Evolutionary conservation across 2,329 filamentous ascomycete genomes (phyloP).

Genomic region (Cyphellophora europaea): DNA sequence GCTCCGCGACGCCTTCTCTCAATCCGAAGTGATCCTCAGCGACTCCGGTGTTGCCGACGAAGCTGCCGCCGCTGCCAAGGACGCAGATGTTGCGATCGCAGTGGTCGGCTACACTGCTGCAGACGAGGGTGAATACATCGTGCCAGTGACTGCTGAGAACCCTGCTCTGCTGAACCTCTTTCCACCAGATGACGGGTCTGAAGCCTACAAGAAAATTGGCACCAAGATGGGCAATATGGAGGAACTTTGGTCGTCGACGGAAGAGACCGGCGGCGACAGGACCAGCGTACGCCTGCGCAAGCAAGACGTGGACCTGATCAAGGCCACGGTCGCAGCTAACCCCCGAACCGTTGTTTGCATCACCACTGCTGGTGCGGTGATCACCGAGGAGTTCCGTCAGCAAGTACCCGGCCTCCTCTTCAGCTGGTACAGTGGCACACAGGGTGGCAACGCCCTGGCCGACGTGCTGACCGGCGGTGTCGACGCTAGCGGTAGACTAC

Average conservation of each 20-base stretch:
- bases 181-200: too few species aligned
- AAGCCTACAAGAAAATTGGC: too few species aligned
- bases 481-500: constrained; percentile 57
- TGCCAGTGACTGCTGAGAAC: too few species aligned
- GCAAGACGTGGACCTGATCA: constrained; percentile 57
- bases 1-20: constrained; percentile 57
- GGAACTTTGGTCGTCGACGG: too few species aligned
- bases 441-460: constrained; percentile 58
- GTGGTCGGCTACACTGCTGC: constrained; percentile 68
- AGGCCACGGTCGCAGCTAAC: constrained; percentile 57
- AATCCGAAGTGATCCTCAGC: constrained; percentile 66
- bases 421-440: constrained; percentile 65
- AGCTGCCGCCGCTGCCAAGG: constrained; percentile 55
- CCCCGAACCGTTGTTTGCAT: constrained; percentile 57
- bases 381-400: constrained; percentile 65
- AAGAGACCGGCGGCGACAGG: constrained; percentile 63
- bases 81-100: constrained; percentile 62
- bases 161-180: too few species aligned
- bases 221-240: too few species aligned
- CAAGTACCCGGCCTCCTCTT: constrained; percentile 58
- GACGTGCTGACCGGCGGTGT: constrained; percentile 56
- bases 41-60: constrained; percentile 58
- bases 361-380: constrained; percentile 60
- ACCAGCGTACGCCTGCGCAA: constrained; percentile 61
- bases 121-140: constrained; percentile 64